Conservation (phyloP, 768 basidiomycete genomes). For the Boletus patriciae region DNA sequence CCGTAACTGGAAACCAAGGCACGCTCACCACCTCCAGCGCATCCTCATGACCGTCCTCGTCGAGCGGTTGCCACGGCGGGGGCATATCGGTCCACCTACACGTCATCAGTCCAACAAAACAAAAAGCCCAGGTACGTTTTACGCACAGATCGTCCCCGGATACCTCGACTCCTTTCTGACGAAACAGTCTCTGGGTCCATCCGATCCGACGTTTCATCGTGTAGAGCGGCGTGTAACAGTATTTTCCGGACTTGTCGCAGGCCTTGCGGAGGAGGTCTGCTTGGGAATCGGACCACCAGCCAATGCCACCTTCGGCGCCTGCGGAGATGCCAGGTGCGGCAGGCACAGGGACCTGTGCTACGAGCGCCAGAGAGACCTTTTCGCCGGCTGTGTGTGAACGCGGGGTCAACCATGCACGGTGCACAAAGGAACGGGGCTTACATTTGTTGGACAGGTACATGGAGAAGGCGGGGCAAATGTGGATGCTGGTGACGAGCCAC, state of each 20-base stretch:
- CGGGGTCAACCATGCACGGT: neutral
- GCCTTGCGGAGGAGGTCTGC: conserved; percentile 26
- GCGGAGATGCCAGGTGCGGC: conserved; percentile 6
- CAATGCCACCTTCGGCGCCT: conserved; percentile 10
- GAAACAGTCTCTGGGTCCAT: conserved; percentile 2
- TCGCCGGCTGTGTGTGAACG: conserved; percentile 20
- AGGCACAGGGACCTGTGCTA: conserved; percentile 12
- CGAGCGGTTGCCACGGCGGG: conserved; percentile 26
- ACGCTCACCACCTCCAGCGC: conserved; percentile 10
- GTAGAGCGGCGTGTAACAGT: conserved; percentile 31
- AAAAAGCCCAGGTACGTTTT: too few species aligned
- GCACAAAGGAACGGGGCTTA: neutral
- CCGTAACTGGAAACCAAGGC: too few species aligned
- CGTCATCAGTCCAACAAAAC: neutral
- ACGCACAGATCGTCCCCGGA: conserved; percentile 23
- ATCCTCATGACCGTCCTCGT: conserved; percentile 28
- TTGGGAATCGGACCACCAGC: conserved; percentile 25
- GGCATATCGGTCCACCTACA: conserved; percentile 21
- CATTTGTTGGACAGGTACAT: conserved; percentile 35
- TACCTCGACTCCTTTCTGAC: neutral
- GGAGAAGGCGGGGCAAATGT: conserved; percentile 35
- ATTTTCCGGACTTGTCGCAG: conserved; percentile 19
- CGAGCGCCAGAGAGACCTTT: conserved; percentile 26
- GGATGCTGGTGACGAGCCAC: conserved; percentile 33
- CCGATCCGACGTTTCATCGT: conserved; percentile 17